Conservation (phyloP, 2,329 filamentous ascomycete genomes). For the Sporothrix humicola region DNA sequence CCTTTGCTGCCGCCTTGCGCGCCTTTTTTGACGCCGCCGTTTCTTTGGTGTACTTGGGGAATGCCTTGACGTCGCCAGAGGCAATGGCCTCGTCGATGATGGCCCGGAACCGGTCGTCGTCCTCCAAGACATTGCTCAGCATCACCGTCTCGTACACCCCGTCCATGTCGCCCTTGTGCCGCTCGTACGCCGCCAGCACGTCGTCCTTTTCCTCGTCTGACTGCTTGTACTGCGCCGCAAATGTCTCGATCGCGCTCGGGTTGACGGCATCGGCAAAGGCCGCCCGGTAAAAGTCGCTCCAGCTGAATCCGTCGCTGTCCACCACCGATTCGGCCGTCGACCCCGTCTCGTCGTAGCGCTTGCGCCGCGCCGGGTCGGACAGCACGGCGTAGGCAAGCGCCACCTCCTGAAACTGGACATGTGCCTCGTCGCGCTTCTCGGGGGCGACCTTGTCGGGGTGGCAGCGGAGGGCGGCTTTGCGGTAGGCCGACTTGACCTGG, state of each 20-base stretch:
- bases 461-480: conserved; percentile 83
- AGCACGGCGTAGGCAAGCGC: conserved; percentile 95
- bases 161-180: conserved; percentile 75
- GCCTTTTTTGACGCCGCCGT: conserved; percentile 66
- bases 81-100: conserved; percentile 84
- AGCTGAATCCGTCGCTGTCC: conserved; percentile 82
- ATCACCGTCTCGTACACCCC: conserved; percentile 81
- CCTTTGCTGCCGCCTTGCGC: conserved; percentile 65
- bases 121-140: conserved; percentile 80
- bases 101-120: conserved; percentile 81
- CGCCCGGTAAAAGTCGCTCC: conserved; percentile 85
- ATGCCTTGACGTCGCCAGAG: conserved; percentile 68
- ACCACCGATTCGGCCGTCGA: conserved; percentile 83
- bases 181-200: conserved; percentile 75
- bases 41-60: conserved; percentile 74
- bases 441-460: conserved; percentile 70
- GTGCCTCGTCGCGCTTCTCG: conserved; percentile 72
- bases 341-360: conserved; percentile 87
- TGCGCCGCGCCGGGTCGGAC: conserved; percentile 78
- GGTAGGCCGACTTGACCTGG: conserved; percentile 88
- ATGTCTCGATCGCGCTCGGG: conserved; percentile 73
- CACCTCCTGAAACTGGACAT: conserved; percentile 84
- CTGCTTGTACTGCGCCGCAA: conserved; percentile 79
- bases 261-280: conserved; percentile 82
- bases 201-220: conserved; percentile 85